phyloP scores from a whole-genome alignment of 176 grass and related monocot genomes.

The Paspalum notatum region DNA sequence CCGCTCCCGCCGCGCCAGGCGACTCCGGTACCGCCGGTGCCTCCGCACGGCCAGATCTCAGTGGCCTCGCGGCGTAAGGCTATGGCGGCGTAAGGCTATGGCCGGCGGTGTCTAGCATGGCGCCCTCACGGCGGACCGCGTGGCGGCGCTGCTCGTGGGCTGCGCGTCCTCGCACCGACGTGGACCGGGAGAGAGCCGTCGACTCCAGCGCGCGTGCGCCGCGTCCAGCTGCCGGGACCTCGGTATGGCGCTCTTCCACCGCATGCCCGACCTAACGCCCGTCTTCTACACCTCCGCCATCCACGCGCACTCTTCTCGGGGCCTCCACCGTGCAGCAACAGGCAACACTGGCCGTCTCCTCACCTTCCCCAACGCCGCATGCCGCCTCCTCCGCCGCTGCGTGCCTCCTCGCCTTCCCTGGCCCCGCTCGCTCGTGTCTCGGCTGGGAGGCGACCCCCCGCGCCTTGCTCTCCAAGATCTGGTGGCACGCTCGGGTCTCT shows the following conservation, averaged over 20 bases:
- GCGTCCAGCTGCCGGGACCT: conserved; percentile 55
- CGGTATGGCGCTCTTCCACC: conserved; percentile 58
- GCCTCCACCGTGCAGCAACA: conserved; percentile 55
- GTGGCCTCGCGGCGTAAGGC: no score
- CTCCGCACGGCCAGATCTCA: no score
- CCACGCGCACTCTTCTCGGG: conserved; percentile 70
- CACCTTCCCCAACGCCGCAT: no score
- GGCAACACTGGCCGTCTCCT: no score
- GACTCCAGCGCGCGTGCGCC: conserved; percentile 78
- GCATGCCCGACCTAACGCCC: conserved; percentile 51
- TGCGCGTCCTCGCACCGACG: conserved; percentile 49
- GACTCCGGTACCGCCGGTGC: no score
- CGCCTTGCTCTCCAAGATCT: no score
- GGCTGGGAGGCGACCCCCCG: no score
- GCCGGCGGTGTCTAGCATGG: background rate
- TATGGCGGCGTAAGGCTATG: no score
- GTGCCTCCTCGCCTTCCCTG: no score
- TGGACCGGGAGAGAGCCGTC: conserved; percentile 56
- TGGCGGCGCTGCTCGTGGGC: conserved; percentile 50
- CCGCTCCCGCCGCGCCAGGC: no score
- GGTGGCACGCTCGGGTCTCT: conserved; percentile 86
- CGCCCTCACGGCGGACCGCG: conserved; percentile 43
- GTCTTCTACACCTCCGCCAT: conserved; percentile 82
- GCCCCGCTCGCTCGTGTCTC: no score
- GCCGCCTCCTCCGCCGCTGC: no score